phyloP scores from a whole-genome alignment of 2,329 filamentous ascomycete genomes.

The Arthroderma sp. region DNA sequence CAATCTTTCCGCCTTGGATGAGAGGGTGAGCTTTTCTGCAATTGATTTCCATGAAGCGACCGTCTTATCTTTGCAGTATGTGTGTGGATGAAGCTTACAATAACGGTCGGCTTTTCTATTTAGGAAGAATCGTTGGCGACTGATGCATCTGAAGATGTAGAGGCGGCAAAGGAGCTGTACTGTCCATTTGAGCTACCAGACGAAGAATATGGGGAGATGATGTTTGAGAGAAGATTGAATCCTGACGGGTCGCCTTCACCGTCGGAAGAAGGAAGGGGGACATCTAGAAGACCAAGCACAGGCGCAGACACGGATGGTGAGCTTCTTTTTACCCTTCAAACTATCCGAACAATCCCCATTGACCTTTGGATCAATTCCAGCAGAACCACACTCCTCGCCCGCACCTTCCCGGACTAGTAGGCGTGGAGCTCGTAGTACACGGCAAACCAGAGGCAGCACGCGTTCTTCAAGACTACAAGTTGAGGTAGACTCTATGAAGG shows the following conservation, averaged over 20 bases:
- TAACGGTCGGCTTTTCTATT: neutral
- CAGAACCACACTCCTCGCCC: slow-evolving; percentile 32
- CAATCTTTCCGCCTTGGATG: slow-evolving; percentile 73
- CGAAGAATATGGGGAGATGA: slow-evolving; percentile 34
- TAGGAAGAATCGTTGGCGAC: slow-evolving; percentile 44
- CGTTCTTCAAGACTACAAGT: slow-evolving; percentile 28
- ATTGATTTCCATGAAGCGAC: neutral
- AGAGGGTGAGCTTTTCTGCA: slow-evolving; percentile 53
- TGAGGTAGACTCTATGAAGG: slow-evolving; percentile 22
- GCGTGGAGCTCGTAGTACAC: slow-evolving; percentile 20
- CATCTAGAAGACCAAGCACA: slow-evolving; percentile 32
- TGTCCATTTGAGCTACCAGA: slow-evolving; percentile 53
- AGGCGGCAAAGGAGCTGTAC: slow-evolving; percentile 41
- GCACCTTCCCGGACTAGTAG: slow-evolving; percentile 29
- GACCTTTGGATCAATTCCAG: neutral
- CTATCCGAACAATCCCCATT: neutral
- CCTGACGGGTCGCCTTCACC: slow-evolving; percentile 32
- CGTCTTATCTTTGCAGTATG: too few species aligned
- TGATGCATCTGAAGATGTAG: slow-evolving; percentile 43
- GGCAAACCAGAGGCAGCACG: slow-evolving; percentile 21
- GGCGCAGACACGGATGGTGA: slow-evolving; percentile 36
- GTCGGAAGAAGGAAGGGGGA: slow-evolving; percentile 20
- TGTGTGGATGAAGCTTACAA: neutral
- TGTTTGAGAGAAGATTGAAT: slow-evolving; percentile 35
- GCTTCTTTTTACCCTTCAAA: slow-evolving; percentile 7